A percentile compares a stretch with the other conserved stretches of the same genome.
Conservation (phyloP, 2,329 filamentous ascomycete genomes). For the Colletotrichum lupini region DNA sequence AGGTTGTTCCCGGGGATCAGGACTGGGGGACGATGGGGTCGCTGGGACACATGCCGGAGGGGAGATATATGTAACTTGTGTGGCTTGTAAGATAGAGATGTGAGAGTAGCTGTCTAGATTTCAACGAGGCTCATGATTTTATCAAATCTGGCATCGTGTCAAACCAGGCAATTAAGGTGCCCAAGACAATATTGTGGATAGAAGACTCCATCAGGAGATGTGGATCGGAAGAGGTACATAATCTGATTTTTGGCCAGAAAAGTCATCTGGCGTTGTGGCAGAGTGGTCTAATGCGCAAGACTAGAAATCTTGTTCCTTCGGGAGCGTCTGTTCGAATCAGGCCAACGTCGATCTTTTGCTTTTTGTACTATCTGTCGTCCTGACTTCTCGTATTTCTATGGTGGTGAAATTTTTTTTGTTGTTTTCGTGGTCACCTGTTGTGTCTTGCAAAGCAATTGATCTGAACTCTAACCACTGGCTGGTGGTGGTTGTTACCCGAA, state of each 20-base stretch:
- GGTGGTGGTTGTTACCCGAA: too few relatives aligned
- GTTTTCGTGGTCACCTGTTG: too few relatives aligned
- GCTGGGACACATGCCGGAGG: not conserved
- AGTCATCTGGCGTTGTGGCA: slow-evolving; percentile 7
- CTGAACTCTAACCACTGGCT: too few relatives aligned
- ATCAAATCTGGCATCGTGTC: too few relatives aligned
- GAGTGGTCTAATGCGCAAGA: slow-evolving; percentile 25
- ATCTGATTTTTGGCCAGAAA: accelerated
- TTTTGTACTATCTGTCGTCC: not conserved
- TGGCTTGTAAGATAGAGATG: not conserved
- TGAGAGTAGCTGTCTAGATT: not conserved
- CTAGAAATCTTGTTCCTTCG: slow-evolving; percentile 25
- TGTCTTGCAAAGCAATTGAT: too few relatives aligned
- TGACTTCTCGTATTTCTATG: too few relatives aligned
- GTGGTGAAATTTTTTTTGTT: not conserved
- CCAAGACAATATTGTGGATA: too few relatives aligned
- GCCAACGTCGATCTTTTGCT: not conserved
- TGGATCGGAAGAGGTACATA: accelerated
- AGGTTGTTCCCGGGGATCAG: not conserved
- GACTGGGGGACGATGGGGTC: not conserved
- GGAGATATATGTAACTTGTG: not conserved
- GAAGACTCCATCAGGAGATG: too few relatives aligned
- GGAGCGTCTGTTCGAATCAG: slow-evolving; percentile 23
- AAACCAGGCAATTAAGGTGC: too few relatives aligned
- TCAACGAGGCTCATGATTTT: not conserved